Conservation (phyloP, 331 rosid genomes). For the Stylosanthes scabra region DNA sequence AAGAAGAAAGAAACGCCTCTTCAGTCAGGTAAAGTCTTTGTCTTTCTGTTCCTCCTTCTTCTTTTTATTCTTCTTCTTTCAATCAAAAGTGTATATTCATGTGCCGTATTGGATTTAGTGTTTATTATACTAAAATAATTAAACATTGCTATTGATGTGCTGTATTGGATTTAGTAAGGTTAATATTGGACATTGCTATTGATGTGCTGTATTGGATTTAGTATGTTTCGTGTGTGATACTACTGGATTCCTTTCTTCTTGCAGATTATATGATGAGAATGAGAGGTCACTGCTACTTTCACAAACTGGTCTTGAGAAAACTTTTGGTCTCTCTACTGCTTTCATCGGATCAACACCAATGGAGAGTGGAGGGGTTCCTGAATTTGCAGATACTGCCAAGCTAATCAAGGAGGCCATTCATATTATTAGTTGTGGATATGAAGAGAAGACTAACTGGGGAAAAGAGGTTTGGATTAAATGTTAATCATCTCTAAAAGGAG, state of each 20-base stretch:
- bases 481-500: no score
- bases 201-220: no score
- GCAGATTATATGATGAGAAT: constrained; percentile 79
- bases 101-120: no score
- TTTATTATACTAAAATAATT: no score
- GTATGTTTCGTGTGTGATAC: constrained; percentile 25
- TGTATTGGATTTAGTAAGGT: no score
- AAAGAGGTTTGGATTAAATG: constrained; percentile 63
- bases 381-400: constrained; percentile 68
- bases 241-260: constrained; percentile 36
- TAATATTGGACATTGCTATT: no score
- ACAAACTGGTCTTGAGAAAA: constrained; percentile 89
- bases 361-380: constrained; percentile 95
- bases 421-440: constrained; percentile 93
- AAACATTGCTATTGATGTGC: no score
- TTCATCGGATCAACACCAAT: constrained; percentile 89
- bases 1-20: no score
- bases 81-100: no score
- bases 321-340: constrained; percentile 87
- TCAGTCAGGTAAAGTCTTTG: no score
- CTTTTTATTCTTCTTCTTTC: no score
- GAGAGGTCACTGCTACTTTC: constrained; percentile 96
- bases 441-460: constrained; percentile 99
- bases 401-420: constrained; percentile 96
- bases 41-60: no score